These are phyloP conservation scores for Venustampulla echinocandica DNA, from an alignment of 495 filamentous ascomycete species.

Conservation along the genomic window DNA sequence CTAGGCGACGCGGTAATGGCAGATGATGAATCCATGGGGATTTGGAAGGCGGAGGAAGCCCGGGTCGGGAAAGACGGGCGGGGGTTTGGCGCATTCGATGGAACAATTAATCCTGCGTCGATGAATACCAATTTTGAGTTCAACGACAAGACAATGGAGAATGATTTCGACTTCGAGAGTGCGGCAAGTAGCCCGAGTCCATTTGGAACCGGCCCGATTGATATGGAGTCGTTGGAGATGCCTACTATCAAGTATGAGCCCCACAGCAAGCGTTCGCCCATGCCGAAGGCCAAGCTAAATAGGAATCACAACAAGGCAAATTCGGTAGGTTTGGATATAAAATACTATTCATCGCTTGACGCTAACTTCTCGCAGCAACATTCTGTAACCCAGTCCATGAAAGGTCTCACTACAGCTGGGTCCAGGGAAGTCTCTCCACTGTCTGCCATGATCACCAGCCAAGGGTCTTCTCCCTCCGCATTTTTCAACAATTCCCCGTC, in stretches of 20 bases:
- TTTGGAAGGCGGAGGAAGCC: conserved; percentile 29
- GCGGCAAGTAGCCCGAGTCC: conserved; percentile 57
- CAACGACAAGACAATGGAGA: conserved; percentile 54
- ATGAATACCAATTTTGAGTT: conserved; percentile 41
- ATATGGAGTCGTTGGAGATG: conserved; percentile 26
- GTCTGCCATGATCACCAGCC: conserved; percentile 34
- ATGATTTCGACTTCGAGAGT: conserved; percentile 62
- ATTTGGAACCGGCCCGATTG: conserved; percentile 28
- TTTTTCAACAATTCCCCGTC: conserved; percentile 48
- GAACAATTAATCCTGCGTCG: conserved; percentile 23
- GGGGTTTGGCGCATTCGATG: conserved; percentile 13
- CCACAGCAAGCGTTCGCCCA: conserved; percentile 12
- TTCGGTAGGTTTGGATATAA: conserved; percentile 18
- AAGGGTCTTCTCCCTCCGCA: conserved; percentile 36
- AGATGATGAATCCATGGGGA: conserved; percentile 21
- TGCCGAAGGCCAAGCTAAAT: conserved; percentile 19
- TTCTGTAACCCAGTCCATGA: conserved; percentile 30
- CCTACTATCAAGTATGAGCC: conserved; percentile 21
- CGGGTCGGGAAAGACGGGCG: conserved; percentile 19
- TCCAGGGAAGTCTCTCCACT: conserved; percentile 44
- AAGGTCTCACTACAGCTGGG: conserved; percentile 26
- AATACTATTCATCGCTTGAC: not conserved
- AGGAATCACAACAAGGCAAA: conserved; percentile 25
- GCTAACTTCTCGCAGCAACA: conserved; percentile 26
- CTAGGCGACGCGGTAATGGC: conserved; percentile 23